Conservation (phyloP, 2,329 filamentous ascomycete species). For the Massarina eburnea region DNA sequence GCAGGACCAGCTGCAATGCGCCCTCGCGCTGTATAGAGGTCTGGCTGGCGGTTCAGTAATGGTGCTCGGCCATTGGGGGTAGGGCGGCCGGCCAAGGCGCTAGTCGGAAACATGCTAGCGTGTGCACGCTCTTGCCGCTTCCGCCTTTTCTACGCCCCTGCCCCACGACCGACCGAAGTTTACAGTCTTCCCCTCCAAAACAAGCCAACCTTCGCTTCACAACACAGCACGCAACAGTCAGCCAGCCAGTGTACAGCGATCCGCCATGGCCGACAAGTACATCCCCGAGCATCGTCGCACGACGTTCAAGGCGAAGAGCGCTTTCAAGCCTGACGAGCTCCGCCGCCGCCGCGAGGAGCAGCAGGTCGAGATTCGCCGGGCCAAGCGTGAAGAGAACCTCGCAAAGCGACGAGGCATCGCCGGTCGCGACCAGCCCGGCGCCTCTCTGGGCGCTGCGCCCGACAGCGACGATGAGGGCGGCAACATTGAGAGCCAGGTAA, state of each 20-base stretch:
- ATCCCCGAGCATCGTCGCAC: constrained; percentile 99
- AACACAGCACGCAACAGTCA: constrained; percentile 12
- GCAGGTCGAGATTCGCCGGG: constrained; percentile 98
- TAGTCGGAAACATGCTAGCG: constrained; percentile 6
- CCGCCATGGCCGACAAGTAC: constrained; percentile 93
- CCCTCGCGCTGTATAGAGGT: too few relatives aligned
- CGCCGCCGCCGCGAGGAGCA: constrained; percentile 97
- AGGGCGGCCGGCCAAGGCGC: constrained; percentile 4
- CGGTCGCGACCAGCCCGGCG: constrained; percentile 72
- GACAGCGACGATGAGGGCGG: constrained; percentile 97
- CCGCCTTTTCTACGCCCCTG: constrained; percentile 39
- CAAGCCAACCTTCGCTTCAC: constrained; percentile 29
- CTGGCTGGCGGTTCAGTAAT: too few relatives aligned
- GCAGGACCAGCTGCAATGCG: too few relatives aligned
- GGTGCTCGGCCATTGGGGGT: too few relatives aligned
- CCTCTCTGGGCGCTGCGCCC: constrained; percentile 80
- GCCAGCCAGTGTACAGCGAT: constrained; percentile 23
- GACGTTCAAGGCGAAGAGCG: constrained; percentile 99
- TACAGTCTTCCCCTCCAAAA: constrained; percentile 31
- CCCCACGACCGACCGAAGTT: constrained; percentile 35
- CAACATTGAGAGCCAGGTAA: constrained; percentile 94
- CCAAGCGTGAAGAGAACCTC: constrained; percentile 97
- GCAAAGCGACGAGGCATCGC: constrained; percentile 96
- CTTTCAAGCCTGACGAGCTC: constrained; percentile 98
- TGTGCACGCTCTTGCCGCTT: constrained; percentile 32